A percentile compares a stretch with the other conserved stretches of the same genome.
Evolutionary conservation across 2,329 filamentous ascomycete species (phyloP).

Genomic region (Phaeosphaeria sp.): DNA sequence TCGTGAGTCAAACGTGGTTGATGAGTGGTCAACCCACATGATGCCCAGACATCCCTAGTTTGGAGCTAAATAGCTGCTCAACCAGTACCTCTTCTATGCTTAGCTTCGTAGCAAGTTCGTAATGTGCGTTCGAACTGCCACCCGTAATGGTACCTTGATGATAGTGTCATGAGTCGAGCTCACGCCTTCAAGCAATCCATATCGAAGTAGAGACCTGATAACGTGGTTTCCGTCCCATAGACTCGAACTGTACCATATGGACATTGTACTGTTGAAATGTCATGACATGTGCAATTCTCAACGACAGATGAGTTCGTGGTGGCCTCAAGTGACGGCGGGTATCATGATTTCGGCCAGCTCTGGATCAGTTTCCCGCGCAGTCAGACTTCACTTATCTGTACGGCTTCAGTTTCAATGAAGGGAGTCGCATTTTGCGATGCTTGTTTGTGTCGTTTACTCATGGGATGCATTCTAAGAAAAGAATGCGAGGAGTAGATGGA

Average conservation of each 20-base stretch:
- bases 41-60: background rate
- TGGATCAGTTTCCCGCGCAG: background rate
- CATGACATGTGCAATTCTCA: too few relatives aligned
- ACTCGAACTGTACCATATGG: too few relatives aligned
- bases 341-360: background rate
- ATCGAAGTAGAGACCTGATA: too few relatives aligned
- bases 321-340: too few relatives aligned
- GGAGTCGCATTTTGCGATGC: background rate
- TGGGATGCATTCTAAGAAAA: background rate
- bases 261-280: too few relatives aligned
- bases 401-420: background rate
- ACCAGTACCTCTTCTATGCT: background rate
- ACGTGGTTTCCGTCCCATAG: too few relatives aligned
- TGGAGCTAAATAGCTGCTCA: background rate
- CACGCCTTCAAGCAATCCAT: background rate
- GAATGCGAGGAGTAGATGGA: background rate
- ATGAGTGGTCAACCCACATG: background rate
- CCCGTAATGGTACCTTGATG: background rate
- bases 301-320: too few relatives aligned
- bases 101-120: background rate
- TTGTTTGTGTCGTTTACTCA: background rate
- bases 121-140: background rate
- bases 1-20: background rate
- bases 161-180: background rate
- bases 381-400: background rate